Evolutionary conservation across 2,329 filamentous ascomycete genomes (phyloP).

Genomic region (Pseudocercospora fijiensis): DNA sequence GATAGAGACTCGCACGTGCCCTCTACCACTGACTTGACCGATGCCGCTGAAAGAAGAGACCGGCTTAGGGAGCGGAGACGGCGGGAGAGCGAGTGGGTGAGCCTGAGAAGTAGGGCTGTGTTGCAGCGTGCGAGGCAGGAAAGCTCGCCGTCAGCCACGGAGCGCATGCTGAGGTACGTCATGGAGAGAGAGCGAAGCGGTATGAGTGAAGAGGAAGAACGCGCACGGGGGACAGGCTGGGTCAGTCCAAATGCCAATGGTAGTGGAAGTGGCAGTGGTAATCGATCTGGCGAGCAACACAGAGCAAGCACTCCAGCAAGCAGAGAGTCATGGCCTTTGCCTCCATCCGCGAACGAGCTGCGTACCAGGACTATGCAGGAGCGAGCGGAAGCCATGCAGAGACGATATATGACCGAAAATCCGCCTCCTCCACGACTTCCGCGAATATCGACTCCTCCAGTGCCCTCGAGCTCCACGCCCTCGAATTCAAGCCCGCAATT

Average conservation of each 20-base stretch:
- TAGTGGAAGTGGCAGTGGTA: slow-evolving; percentile 6
- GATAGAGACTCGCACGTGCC: slow-evolving; percentile 29
- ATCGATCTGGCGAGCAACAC: slow-evolving; percentile 23
- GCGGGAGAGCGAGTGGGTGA: slow-evolving; percentile 34
- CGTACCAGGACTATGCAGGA: slow-evolving; percentile 29
- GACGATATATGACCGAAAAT: slow-evolving; percentile 39
- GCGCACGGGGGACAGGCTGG: slow-evolving; percentile 38
- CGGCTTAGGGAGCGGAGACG: slow-evolving; percentile 33
- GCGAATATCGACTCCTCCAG: slow-evolving; percentile 32
- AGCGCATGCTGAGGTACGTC: slow-evolving; percentile 43
- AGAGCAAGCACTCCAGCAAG: slow-evolving; percentile 13
- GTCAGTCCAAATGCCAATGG: slow-evolving; percentile 25
- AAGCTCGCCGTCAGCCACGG: slow-evolving; percentile 36
- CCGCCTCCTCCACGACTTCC: slow-evolving; percentile 32
- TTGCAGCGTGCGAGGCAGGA: slow-evolving; percentile 37
- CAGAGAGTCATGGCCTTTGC: slow-evolving; percentile 29
- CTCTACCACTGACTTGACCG: slow-evolving; percentile 30
- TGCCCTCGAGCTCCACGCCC: slow-evolving; percentile 21
- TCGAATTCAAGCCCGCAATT: slow-evolving; percentile 36
- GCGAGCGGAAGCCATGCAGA: slow-evolving; percentile 37
- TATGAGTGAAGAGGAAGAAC: slow-evolving; percentile 38
- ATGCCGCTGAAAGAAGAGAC: slow-evolving; percentile 30
- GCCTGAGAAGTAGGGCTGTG: slow-evolving; percentile 35
- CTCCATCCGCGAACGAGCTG: slow-evolving; percentile 27
- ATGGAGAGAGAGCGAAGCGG: slow-evolving; percentile 41